Conservation (phyloP, 2,329 filamentous ascomycete genomes). For the Colletotrichum tamarilloi region DNA sequence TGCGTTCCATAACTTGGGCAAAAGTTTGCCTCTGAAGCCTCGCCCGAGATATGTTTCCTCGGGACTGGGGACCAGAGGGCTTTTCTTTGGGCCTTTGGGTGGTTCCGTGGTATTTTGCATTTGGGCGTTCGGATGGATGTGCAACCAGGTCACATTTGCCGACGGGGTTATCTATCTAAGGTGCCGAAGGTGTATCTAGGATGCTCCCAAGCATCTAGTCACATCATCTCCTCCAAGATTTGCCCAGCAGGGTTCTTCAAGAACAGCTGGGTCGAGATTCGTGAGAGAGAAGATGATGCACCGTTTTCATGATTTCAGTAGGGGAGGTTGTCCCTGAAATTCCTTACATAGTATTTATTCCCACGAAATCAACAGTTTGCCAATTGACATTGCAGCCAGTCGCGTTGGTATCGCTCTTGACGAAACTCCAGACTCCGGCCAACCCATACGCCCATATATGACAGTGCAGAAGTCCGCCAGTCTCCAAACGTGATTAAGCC, state of each 20-base stretch:
- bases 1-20: too few species aligned
- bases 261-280: background rate
- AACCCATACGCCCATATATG: conserved; percentile 20
- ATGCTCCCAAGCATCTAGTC: background rate
- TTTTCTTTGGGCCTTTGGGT: background rate
- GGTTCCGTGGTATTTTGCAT: background rate
- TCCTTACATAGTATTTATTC: conserved; percentile 11
- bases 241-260: background rate
- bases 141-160: background rate
- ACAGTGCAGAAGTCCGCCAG: background rate
- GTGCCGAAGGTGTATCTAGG: background rate
- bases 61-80: background rate
- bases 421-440: conserved; percentile 31
- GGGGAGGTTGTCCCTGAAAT: background rate
- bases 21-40: background rate
- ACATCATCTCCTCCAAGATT: background rate
- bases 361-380: conserved; percentile 20
- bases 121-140: background rate
- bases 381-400: conserved; percentile 5
- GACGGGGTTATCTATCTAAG: too few species aligned
- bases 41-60: background rate
- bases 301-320: background rate
- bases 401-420: conserved; percentile 9
- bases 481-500: background rate
- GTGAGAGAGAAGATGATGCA: background rate